A percentile compares a stretch with the other conserved stretches of the same genome.
Conservation (phyloP, 495 filamentous ascomycete genomes). For the Aspergillus diversus region DNA sequence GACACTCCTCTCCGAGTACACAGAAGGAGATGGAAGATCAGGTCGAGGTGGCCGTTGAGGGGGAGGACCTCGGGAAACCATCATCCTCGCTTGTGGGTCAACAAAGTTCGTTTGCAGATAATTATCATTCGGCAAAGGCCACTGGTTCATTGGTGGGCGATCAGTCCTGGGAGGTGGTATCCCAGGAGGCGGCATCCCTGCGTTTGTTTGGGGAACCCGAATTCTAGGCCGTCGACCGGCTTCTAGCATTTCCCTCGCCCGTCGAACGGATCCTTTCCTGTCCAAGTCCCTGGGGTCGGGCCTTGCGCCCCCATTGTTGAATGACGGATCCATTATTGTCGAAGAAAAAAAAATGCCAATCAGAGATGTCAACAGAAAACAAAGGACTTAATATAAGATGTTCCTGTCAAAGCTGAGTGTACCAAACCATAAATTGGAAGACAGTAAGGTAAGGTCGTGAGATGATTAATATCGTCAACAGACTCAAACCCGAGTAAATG, state of each 20-base stretch:
- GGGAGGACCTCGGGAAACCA: conserved; percentile 56
- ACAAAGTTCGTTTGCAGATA: conserved; percentile 33
- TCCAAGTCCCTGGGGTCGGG: conserved; percentile 17
- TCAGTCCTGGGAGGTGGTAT: conserved; percentile 23
- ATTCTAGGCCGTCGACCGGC: conserved; percentile 48
- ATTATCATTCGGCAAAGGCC: conserved; percentile 49
- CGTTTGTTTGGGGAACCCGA: conserved; percentile 32
- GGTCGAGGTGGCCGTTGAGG: conserved; percentile 72
- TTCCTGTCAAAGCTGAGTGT: neutral
- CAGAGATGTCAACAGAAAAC: neutral
- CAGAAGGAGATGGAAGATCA: conserved; percentile 42
- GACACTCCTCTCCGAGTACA: conserved; percentile 56
- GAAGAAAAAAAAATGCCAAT: neutral
- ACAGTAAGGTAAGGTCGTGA: neutral
- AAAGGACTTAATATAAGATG: neutral
- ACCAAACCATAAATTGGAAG: conserved; percentile 10
- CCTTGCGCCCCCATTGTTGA: conserved; percentile 17
- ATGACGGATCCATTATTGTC: conserved; percentile 26
- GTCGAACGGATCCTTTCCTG: conserved; percentile 49
- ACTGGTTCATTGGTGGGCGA: conserved; percentile 38
- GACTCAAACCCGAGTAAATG: neutral
- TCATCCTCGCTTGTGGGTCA: conserved; percentile 45
- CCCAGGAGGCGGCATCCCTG: conserved; percentile 27
- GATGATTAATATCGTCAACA: neutral
- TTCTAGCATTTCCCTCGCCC: conserved; percentile 56